Evolutionary conservation across 768 basidiomycete genomes (phyloP), one percentile per base, ranked within the genome.

Genomic region (Serendipita indica): DNA sequence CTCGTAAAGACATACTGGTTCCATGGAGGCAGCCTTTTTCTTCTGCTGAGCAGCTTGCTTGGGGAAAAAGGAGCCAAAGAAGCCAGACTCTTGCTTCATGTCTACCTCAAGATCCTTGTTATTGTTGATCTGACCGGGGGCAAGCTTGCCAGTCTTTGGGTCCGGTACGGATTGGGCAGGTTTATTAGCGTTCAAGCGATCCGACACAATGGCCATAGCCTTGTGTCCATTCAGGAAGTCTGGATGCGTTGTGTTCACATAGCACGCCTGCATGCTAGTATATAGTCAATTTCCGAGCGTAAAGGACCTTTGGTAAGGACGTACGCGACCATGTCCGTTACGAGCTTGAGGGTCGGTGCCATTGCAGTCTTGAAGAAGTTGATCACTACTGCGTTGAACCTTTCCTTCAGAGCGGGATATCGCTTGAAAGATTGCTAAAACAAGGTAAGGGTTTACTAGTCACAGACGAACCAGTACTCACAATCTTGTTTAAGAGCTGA

Each of bases 201-300:
- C 91, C 20, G 74, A 78, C 18, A 98, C 86, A 60, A 96, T 79
- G 2, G 86, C 71, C 80, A 96, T 91, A 1, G 96, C 96, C 85
- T 86, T 92, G 73, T 99, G 94, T 22, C 96, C 96, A 62, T 83
- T 88, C 68, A 99, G 80, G 74, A 99, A 98, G 72, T 99, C 96
- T 1, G 96, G 96, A 69, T 99, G 96, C 1, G 94, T 98, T 13
- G 96, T 98, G 73, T 99, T 99, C 66, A 99, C 86, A 69, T 98
- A 99, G 69, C 91, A 94, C 34, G 93, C 91, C 74, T 98, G 94
- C 92, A 97, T 97, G 33, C 87, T 91, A 60, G 37, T 27, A 10
- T 57, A 20, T 28, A 10, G 34, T 41, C 49, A 57, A 58, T 52
- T 58, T 52, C 46, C 45, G 30, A 45, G 22, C 5, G 25, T 16